Conservation (phyloP, 2,329 filamentous ascomycete genomes). For the Tolypocladium cylindrosporum region DNA sequence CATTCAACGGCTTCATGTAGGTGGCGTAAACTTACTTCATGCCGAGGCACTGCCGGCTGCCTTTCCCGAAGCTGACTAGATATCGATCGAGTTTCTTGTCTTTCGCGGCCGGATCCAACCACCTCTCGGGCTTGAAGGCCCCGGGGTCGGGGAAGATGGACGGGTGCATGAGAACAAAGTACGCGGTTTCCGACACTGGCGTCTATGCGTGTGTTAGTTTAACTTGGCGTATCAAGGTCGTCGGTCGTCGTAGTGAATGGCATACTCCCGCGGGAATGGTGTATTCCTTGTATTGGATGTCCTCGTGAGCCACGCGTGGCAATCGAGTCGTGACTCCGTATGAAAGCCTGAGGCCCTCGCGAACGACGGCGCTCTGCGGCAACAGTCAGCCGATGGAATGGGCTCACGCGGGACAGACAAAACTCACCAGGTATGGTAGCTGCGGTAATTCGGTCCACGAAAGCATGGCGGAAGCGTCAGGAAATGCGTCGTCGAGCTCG, state of each 20-base stretch:
- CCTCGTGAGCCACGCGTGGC: conserved; percentile 3
- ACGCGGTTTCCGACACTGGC: conserved; percentile 6
- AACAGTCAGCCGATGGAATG: neutral
- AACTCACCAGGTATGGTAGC: conserved; percentile 3
- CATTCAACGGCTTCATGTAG: neutral
- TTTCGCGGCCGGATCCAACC: neutral
- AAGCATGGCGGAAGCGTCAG: neutral
- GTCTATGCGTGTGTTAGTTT: neutral
- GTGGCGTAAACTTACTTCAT: neutral
- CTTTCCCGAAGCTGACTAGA: conserved; percentile 1
- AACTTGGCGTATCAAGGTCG: neutral
- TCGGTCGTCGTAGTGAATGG: too few species aligned
- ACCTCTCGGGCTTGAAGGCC: neutral
- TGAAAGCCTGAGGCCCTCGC: conserved; percentile 6
- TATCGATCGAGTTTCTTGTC: conserved; percentile 1
- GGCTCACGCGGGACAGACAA: neutral
- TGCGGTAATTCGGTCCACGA: conserved; percentile 3
- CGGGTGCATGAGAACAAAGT: conserved; percentile 8
- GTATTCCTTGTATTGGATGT: conserved; percentile 4
- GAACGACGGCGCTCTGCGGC: conserved; percentile 3
- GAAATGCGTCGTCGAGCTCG: neutral
- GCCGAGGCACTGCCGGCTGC: conserved; percentile 5
- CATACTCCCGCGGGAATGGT: conserved; percentile 7
- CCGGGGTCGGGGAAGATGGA: conserved; percentile 2
- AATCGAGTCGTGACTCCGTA: conserved; percentile 6